phyloP scores from a whole-genome alignment of 495 filamentous ascomycete species.

The Mycothermus thermophilus region DNA sequence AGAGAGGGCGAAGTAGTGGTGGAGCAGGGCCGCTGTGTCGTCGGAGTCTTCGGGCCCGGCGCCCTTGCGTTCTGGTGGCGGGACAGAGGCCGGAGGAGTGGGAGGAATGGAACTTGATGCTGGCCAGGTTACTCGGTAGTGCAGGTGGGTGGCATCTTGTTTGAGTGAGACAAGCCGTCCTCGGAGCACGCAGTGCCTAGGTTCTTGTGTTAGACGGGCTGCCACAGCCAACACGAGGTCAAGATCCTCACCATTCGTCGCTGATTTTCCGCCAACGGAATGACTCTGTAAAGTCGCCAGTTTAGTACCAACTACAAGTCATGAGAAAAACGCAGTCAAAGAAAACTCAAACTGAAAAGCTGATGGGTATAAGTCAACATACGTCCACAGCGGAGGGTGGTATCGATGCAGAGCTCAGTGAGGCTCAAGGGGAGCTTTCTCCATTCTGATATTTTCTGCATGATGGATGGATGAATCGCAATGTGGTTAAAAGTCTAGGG shows the following conservation, averaged over 20 bases:
- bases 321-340: no score
- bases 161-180: slow-evolving; percentile 73
- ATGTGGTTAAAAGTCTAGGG: neutral
- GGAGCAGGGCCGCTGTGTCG: slow-evolving; percentile 52
- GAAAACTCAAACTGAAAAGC: no score
- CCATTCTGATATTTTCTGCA: slow-evolving; percentile 48
- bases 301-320: neutral
- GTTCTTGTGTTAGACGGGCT: no score
- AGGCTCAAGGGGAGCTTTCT: slow-evolving; percentile 65
- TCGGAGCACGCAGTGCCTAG: slow-evolving; percentile 65
- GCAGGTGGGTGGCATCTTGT: slow-evolving; percentile 65
- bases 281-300: slow-evolving; percentile 35
- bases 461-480: slow-evolving; percentile 13
- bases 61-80: neutral
- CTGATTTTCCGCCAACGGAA: slow-evolving; percentile 82
- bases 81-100: slow-evolving; percentile 10
- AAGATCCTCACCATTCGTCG: slow-evolving; percentile 57
- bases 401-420: slow-evolving; percentile 78
- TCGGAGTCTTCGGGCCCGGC: slow-evolving; percentile 33
- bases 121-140: slow-evolving; percentile 64
- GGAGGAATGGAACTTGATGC: slow-evolving; percentile 8
- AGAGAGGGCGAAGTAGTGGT: slow-evolving; percentile 70
- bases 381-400: slow-evolving; percentile 73
- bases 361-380: no score
- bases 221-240: no score